Base-by-base conservation (phyloP, 257 asterid species). In the Przewalskia tangutica region DNA sequence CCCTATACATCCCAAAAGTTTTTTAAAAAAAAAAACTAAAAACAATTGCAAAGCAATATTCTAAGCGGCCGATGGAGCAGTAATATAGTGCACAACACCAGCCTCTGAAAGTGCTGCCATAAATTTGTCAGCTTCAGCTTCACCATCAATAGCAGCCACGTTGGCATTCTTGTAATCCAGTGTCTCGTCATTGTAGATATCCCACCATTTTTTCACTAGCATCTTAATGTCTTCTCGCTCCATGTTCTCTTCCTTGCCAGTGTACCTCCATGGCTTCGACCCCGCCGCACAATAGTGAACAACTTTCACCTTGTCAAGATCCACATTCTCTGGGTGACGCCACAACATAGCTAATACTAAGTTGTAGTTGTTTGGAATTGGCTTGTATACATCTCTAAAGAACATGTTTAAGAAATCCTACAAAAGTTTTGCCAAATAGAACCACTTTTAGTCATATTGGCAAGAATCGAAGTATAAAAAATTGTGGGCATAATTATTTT, bases 1-100 rank as follows among this genome's bases (percentile, higher is more conserved):
- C 14, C 34, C 79, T 18, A 46, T 20, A 11, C 6, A 46, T 18
- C 58, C 58, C 59, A 71, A 71, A 71, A n/a, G 56, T 7, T 6
- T 1, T 36, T 6, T 7, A 14, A 36, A 32, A 3, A 18, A 20
- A 8, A 60, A 20, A 60, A 20, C 42, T 20, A 62, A 63, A 14
- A 32, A 63, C 42, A 63, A 27, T 6, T 71, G 2, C 18, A 71
- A 71, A 44, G 40, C 79, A 46, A 20, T 46, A 71, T 23, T 48
- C 75, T 81, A 81, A 11, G 83, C 83, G 4, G 83, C 83, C 5
- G 83, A 81, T 62, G 83, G 83, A 12, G 83, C 78, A 38, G 83
- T 10, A 34, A 81, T 48, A 62, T 50, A 81, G 62, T 16, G 23
- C 40, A 65, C 54, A 64, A n/a, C 53, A 13, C 51, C 83, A 5